Evolutionary conservation across 2,329 filamentous ascomycete species (phyloP).

Genomic region (Fusarium sp.): DNA sequence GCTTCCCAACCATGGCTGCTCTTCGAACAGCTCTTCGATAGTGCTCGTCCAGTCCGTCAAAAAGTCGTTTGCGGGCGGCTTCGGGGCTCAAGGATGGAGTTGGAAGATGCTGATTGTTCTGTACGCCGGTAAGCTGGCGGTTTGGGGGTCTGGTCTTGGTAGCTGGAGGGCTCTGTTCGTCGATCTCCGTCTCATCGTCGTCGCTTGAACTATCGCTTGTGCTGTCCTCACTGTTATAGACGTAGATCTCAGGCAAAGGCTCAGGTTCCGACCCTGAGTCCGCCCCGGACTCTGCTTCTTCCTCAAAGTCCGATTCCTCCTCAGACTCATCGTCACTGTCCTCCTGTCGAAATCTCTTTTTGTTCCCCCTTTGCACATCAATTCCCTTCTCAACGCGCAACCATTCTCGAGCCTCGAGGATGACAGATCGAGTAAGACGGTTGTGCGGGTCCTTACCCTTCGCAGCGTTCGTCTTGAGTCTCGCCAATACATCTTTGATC

Average conservation of each 20-base stretch:
- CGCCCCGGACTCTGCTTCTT: background rate
- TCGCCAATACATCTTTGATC: background rate
- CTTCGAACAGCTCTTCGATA: background rate
- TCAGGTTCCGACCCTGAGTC: background rate
- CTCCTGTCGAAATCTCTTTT: background rate
- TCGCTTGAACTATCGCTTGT: background rate
- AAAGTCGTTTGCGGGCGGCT: background rate
- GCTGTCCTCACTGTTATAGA: background rate
- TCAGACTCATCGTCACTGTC: background rate
- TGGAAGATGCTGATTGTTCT: background rate
- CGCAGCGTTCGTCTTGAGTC: background rate
- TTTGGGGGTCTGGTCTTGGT: background rate
- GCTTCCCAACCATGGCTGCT: background rate
- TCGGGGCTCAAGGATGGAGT: background rate
- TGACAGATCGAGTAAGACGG: no score
- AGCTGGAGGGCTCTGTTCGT: background rate
- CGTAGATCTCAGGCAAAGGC: background rate
- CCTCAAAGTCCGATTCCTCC: background rate
- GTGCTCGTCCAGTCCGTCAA: background rate
- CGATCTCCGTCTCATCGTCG: background rate
- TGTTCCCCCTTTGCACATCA: background rate
- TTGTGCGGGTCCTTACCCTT: no score
- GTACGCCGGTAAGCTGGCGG: background rate
- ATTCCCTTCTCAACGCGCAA: background rate
- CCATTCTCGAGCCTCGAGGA: no score